Conservation (phyloP, 2,329 filamentous ascomycete species). For the Neonectria ditissima region DNA sequence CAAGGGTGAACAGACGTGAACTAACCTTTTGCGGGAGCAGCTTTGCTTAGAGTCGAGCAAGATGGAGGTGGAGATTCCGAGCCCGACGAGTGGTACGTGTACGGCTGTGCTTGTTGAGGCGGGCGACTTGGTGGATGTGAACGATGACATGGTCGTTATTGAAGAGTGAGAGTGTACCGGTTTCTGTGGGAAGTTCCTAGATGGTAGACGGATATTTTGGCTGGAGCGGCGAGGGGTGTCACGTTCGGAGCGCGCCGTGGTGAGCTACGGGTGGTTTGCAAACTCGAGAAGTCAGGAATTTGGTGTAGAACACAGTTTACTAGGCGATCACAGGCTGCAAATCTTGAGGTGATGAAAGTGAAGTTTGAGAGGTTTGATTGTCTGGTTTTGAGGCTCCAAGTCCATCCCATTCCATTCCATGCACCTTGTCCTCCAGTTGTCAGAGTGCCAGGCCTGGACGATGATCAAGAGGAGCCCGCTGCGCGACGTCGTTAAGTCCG, state of each 20-base stretch:
- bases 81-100: slow-evolving; percentile 44
- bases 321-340: neutral
- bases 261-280: neutral
- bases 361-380: neutral
- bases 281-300: neutral
- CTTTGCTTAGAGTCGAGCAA: slow-evolving; percentile 53
- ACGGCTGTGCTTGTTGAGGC: slow-evolving; percentile 41
- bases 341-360: neutral
- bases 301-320: neutral
- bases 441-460: neutral
- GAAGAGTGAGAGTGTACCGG: slow-evolving; percentile 19
- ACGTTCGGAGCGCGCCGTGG: neutral
- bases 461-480: neutral
- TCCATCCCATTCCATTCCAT: neutral
- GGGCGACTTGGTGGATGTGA: slow-evolving; percentile 47
- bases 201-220: neutral
- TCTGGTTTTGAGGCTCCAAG: neutral
- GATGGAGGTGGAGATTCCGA: slow-evolving; percentile 53
- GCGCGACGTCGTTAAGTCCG: neutral
- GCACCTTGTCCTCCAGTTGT: neutral
- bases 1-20: neutral
- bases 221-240: neutral
- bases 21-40: slow-evolving; percentile 30
- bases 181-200: neutral
- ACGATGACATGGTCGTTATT: slow-evolving; percentile 45